A percentile compares a stretch with the other conserved stretches of the same genome.
These are phyloP conservation scores for Alliaria petiolata DNA, from an alignment of 345 rosid species.

Conservation along the genomic window DNA sequence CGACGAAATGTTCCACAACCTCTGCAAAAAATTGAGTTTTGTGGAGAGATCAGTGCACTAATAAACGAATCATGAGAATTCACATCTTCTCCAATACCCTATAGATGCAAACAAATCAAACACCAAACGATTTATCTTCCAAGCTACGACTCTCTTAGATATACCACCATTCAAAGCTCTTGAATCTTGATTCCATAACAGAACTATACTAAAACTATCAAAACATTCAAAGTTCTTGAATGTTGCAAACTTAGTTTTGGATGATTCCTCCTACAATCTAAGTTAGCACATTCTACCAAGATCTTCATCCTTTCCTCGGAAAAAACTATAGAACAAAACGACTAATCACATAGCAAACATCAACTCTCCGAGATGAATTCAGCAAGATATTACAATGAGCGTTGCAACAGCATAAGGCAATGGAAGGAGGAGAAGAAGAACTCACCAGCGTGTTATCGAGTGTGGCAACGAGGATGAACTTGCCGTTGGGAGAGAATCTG, in stretches of 20 bases:
- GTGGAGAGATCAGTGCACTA: not conserved
- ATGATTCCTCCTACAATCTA: slow-evolving; percentile 3
- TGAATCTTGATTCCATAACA: not conserved
- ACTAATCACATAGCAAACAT: slow-evolving; percentile 6
- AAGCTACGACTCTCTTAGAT: not conserved
- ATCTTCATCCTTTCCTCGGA: not conserved
- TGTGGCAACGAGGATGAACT: slow-evolving; percentile 87
- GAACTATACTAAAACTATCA: not conserved
- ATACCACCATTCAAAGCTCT: not conserved
- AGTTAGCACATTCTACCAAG: not conserved
- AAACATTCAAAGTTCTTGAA: not conserved
- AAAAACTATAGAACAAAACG: not conserved
- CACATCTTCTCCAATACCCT: not conserved
- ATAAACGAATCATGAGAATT: not conserved
- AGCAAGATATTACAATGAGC: not conserved
- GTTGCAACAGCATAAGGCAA: not conserved
- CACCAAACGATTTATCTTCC: not conserved
- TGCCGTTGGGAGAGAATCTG: slow-evolving; percentile 88
- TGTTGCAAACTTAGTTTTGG: not conserved
- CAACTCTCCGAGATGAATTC: not conserved
- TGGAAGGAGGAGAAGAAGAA: not conserved
- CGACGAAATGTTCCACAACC: slow-evolving; percentile 79
- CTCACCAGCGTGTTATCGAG: slow-evolving; percentile 82
- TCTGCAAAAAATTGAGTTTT: slow-evolving; percentile 34
- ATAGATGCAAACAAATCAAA: not conserved